phyloP scores from a whole-genome alignment of 2,329 filamentous ascomycete species.

The Fusarium sp. region DNA sequence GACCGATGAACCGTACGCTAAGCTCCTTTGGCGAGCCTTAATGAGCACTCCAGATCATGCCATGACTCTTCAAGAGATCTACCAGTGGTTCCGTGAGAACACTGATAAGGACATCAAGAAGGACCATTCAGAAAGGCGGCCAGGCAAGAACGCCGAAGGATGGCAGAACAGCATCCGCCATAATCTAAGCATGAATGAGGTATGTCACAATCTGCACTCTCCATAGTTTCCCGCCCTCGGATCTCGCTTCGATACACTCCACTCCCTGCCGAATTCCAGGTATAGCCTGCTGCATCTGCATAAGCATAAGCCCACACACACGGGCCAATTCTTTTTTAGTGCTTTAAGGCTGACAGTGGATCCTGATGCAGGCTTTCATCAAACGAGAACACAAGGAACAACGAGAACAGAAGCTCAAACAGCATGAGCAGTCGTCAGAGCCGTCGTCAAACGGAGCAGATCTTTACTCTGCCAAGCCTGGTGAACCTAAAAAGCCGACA shows the following conservation, averaged over 20 bases:
- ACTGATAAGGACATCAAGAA: slow-evolving; percentile 80
- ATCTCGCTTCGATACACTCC: slow-evolving; percentile 16
- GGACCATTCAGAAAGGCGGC: slow-evolving; percentile 54
- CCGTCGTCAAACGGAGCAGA: slow-evolving; percentile 11
- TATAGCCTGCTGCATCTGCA: slow-evolving; percentile 19
- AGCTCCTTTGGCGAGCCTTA: slow-evolving; percentile 82
- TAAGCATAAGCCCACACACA: slow-evolving; percentile 24
- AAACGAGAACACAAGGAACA: slow-evolving; percentile 52
- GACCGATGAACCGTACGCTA: slow-evolving; percentile 78
- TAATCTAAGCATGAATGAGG: slow-evolving; percentile 94
- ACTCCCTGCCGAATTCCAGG: slow-evolving; percentile 11
- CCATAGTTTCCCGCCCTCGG: slow-evolving; percentile 24
- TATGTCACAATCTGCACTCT: slow-evolving; percentile 57
- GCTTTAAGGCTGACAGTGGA: slow-evolving; percentile 32
- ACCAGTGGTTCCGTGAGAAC: slow-evolving; percentile 87
- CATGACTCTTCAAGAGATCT: slow-evolving; percentile 87
- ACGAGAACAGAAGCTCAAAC: neutral
- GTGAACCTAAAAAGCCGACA: slow-evolving; percentile 71
- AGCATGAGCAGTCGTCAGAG: slow-evolving; percentile 43
- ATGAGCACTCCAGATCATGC: slow-evolving; percentile 72
- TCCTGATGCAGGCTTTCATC: slow-evolving; percentile 52
- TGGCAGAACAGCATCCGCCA: slow-evolving; percentile 98
- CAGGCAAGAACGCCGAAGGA: slow-evolving; percentile 63
- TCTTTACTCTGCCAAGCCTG: slow-evolving; percentile 17
- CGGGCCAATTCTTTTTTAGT: slow-evolving; percentile 20